Base-by-base conservation (phyloP, 441 rosid species). In the Erodium trifolium region DNA sequence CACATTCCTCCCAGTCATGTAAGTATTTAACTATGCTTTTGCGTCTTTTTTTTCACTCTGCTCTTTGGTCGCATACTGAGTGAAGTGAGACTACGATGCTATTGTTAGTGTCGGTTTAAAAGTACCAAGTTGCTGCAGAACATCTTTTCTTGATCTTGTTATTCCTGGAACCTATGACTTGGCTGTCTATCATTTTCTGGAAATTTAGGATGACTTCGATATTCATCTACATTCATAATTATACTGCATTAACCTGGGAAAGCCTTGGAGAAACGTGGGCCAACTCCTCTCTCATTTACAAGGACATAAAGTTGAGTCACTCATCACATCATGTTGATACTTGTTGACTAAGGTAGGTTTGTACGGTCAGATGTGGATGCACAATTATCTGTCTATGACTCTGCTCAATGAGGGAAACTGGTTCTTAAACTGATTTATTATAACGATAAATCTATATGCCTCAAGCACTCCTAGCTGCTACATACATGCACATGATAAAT, bases 1-100 rank as follows among this genome's bases (percentile, higher is more conserved):
- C 27, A 23, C 27, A 23, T 23, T 23, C 27, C 27, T 23, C 86
- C 88, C 14, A 84, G 83, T 72, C 87, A 81, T 76, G 87, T 83
- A 83, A 63, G 59, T 51, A 51, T 51, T 51, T 3, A 51, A n/a
- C 57, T 51, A 14, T 51, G 14, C 57, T 51, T 51, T 51, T 51
- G 16, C 57, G 5, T 51, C 45, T 39, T 51, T n/a, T 51, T 51
- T 51, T 51, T 51, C 5, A 51, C 16, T 23, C 27, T 23, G 27
- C 27, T 23, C 57, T 51, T 16, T 51, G 57, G 18, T 51, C 57
- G 16, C 16, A 51, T 51, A 12, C 57, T 51, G 57, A 0, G 27
- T 23, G 27, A 51, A 51, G 57, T 51, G 5, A 51, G 16, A 14
- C 57, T 51, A 51, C 3, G 16, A 51, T 51, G 17, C 4, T 14